Evolutionary conservation across 78 protist species (phyloP).

Genomic region (Dictyostelium citrinum): DNA sequence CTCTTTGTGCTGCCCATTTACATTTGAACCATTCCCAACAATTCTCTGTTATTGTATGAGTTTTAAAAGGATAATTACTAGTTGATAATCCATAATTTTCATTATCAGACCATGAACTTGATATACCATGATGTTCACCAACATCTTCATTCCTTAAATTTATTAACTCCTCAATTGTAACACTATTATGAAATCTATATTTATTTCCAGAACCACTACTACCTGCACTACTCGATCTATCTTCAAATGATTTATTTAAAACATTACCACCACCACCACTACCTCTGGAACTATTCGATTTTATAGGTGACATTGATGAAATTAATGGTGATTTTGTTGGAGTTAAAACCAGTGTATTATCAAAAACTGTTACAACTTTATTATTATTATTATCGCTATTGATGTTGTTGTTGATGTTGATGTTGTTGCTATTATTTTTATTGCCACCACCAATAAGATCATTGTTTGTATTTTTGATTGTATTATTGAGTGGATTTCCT

Average conservation of each 20-base stretch:
- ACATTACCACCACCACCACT: neutral
- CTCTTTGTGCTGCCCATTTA: conserved; percentile 42
- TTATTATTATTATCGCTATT: neutral
- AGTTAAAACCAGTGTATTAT: neutral
- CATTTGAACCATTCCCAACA: conserved; percentile 27
- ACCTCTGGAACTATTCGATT: neutral
- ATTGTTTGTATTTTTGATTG: neutral
- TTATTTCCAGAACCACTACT: neutral
- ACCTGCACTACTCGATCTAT: neutral
- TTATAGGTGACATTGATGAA: neutral
- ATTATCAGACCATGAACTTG: conserved; percentile 3
- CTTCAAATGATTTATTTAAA: neutral
- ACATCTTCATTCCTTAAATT: neutral
- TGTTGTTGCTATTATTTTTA: neutral
- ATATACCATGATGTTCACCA: neutral
- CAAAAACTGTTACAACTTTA: neutral
- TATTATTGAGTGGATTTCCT: neutral
- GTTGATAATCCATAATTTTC: neutral
- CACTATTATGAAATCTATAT: neutral
- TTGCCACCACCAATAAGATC: neutral
- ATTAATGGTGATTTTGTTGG: neutral
- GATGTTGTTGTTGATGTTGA: neutral
- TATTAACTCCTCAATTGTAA: neutral
- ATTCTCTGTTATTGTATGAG: conserved; percentile 11
- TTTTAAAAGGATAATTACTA: conserved; percentile 11